Conservation (phyloP, 2,329 filamentous ascomycete species). For the Alternaria hordeiaustralica region DNA sequence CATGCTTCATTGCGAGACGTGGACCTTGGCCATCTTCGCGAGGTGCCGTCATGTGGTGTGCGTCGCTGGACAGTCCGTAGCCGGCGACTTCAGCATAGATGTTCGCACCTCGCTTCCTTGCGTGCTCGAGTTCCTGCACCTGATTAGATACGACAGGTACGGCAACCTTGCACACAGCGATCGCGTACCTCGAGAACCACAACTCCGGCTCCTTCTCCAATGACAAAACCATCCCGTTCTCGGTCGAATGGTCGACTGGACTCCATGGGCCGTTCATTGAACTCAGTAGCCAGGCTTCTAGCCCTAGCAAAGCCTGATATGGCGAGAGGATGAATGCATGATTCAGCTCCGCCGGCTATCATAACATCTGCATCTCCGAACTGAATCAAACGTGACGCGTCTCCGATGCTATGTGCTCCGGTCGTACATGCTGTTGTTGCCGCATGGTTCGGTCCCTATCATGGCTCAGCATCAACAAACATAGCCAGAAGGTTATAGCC, state of each 20-base stretch:
- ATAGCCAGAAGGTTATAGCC: neutral
- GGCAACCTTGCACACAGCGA: neutral
- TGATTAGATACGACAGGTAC: conserved; percentile 8
- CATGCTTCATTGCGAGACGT: conserved; percentile 81
- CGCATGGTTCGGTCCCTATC: conserved; percentile 84
- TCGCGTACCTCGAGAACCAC: conserved; percentile 74
- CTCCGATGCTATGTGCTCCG: conserved; percentile 91
- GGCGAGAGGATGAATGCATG: conserved; percentile 92
- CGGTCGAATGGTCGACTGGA: conserved; percentile 89
- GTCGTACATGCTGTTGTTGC: conserved; percentile 96
- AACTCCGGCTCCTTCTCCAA: conserved; percentile 89
- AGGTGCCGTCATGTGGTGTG: conserved; percentile 92
- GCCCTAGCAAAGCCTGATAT: conserved; percentile 91
- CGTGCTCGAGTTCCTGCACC: conserved; percentile 78
- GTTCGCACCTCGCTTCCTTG: conserved; percentile 74
- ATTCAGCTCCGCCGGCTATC: conserved; percentile 93
- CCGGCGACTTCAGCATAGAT: conserved; percentile 91
- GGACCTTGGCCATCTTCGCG: conserved; percentile 83
- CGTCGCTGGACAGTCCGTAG: conserved; percentile 90
- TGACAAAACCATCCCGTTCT: conserved; percentile 83
- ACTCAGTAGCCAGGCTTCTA: conserved; percentile 81
- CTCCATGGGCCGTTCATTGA: conserved; percentile 72
- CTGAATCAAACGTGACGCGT: conserved; percentile 91
- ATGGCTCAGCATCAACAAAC: conserved; percentile 7
- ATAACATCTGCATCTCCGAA: conserved; percentile 92